Base-by-base conservation (phyloP, 106 monocot genomes). In the Platanthera guangdongensis region DNA sequence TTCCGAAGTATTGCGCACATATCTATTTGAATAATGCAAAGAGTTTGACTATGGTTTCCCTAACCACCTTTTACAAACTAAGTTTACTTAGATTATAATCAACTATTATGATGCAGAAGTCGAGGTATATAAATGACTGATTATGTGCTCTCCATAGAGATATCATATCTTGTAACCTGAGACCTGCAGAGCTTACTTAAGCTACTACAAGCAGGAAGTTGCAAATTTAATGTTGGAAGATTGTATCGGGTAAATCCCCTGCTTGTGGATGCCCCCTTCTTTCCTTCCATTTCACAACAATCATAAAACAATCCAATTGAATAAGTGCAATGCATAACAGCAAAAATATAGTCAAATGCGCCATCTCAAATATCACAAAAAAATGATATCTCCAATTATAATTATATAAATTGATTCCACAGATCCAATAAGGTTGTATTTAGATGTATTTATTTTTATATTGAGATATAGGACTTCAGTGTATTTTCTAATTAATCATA, bases 161-260 rank as follows among this genome's bases (percentile, higher is more conserved):
- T 71, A 12, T 25, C 21, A 78, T 89, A 77, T 89, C 74, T 54
- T 79, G 86, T 79, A 79, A 75, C 57, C 51, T 86, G 91, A 94
- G 89, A 81, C 91, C 77, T 78, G 82, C 77, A 89, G 82, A 80
- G 80, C 83, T 71, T 73, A 39, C 85, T 87, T 30, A 9, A 54
- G 84, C 78, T 74, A 69, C 82, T 68, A 77, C 87, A 91, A 87
- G 91, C 89, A 91, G 89, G 85, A 90, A 87, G 77, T 77, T 84
- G 85, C 91, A 90, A 74, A 59, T 64, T 88, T 80, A 52, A 73
- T 94, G 73, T 94, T 71, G 94, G 90, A 91, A 94, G 91, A 89
- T 68, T 85, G 85, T 83, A 89, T 86, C 88, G 79, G 85, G 80
- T n/a, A 78, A 73, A 73, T 83, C 78, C 76, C 52, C 16, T 32